Base-by-base conservation (phyloP, 148 eudicot species). In the Spergularia bocconei region DNA sequence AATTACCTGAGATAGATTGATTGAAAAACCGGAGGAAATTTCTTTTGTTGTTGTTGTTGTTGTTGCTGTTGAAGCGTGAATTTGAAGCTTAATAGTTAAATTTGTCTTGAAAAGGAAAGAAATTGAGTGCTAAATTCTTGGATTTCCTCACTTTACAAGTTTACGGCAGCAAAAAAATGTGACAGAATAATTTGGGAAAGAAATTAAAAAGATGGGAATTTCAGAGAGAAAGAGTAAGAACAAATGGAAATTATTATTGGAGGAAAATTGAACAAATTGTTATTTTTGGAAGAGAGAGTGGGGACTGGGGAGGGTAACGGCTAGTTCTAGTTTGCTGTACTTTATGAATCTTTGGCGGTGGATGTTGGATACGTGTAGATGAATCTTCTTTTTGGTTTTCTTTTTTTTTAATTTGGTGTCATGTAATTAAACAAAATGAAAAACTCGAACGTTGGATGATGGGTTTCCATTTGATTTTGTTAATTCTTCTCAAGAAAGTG, bases 291-390 rank as follows among this genome's bases (percentile, higher is more conserved):
- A 38, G 63, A 63, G 59, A 41, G 50, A 54, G 69, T 15, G 33
- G 11, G 0, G 54, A 16, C 11, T 15, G 33, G 11, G 0, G 54
- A 16, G 15, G 15, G 58, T 79, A 79, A 79, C 81, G 81, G 81
- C 81, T 79, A 79, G 53, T 72, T 69, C 81, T 79, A 79, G 53
- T 72, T 69, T 20, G 21, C 7, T 9, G 21, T 63, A 60, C 76
- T 76, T 76, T 67, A 66, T 15, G 25, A 50, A 10, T 17, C 17
- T 38, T 77, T 77, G 70, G 80, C 80, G 80, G 80, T 70, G 16
- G 70, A 51, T 44, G 65, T 68, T 29, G 79, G 74, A 21, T 11
- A 60, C 75, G 52, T 69, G 69, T 60, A 70, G 69, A 77, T 58
- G 33, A 29, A 29, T 29, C 36, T 29, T 2, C 36, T 29, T 29